Conservation (phyloP, 2,329 filamentous ascomycete species). For the Sclerotinia borealis region DNA sequence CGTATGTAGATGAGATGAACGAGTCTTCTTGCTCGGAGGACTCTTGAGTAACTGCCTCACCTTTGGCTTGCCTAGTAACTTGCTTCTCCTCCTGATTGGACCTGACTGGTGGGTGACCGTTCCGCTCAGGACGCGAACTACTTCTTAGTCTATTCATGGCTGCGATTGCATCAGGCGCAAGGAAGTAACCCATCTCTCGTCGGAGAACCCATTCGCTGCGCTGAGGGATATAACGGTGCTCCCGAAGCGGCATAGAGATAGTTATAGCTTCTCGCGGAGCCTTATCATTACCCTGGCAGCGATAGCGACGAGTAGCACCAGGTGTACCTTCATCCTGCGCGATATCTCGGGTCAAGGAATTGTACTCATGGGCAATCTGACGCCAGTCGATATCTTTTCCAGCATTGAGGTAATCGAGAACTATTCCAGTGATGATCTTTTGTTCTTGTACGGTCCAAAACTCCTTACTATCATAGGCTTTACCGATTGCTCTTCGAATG, state of each 20-base stretch:
- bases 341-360: not conserved
- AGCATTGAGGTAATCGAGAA: not conserved
- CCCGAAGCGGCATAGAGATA: not conserved
- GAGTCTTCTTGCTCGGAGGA: not conserved
- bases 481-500: not conserved
- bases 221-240: not conserved
- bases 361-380: not conserved
- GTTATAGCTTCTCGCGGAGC: not conserved
- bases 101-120: not conserved
- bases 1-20: not conserved
- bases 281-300: not conserved
- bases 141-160: not conserved
- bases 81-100: too few species aligned
- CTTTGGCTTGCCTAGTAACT: not conserved
- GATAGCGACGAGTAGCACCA: slow-evolving; percentile 6
- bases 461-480: not conserved
- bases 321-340: not conserved
- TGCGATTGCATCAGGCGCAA: not conserved
- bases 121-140: not conserved
- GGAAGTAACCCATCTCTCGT: not conserved
- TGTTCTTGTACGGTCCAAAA: slow-evolving; percentile 5
- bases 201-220: not conserved
- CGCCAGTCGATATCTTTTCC: slow-evolving; percentile 1
- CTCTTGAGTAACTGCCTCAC: too few species aligned
- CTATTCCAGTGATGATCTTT: not conserved